Base-by-base conservation (phyloP, 441 rosid genomes). In the Erysimum cheiri region DNA sequence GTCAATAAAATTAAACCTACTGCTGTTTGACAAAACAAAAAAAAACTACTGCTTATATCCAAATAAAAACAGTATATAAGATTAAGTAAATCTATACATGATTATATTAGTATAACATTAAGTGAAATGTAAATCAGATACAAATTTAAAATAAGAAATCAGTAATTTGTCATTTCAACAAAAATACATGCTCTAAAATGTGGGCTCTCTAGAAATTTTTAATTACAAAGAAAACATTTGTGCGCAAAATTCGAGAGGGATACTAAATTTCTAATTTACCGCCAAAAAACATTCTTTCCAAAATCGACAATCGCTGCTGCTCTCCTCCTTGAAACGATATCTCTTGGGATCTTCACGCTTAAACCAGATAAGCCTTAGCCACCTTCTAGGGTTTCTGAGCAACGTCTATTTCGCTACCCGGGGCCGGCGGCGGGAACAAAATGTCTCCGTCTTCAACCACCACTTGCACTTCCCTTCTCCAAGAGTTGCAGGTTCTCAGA, bases 391-490 rank as follows among this genome's bases (percentile, higher is more conserved):
- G 78, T 68, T 67, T 52, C 58, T 48, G 3, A 50, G 4, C 56
- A 33, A 1, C 57, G 24, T 39, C 59, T 14, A n/a, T 13, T 22
- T 32, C 24, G 12, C 24, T 41, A 24, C 48, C 26, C 63, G 54
- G n/a, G 62, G 32, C 39, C 48, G 47, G 46, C 61, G 67, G 24
- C 48, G 43, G 49, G 13, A 40, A 43, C 44, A 46, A 53, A 36
- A 74, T 74, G 73, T 0, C 69, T 60, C 44, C 62, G 54, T 65
- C 67, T 53, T 67, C 73, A 29, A 5, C 72, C 64, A 74, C 73
- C 44, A 74, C 78, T 68, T 74, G 78, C 39, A 74, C 78, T 68
- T 74, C 78, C 53, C 78, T 74, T 55, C 78, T 74, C 6, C 59
- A 74, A 2, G 78, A 74, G 52, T 47, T 74, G 8, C 64, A 74